Conservation (phyloP, 495 filamentous ascomycete species). For the Tetracladium setigerum region DNA sequence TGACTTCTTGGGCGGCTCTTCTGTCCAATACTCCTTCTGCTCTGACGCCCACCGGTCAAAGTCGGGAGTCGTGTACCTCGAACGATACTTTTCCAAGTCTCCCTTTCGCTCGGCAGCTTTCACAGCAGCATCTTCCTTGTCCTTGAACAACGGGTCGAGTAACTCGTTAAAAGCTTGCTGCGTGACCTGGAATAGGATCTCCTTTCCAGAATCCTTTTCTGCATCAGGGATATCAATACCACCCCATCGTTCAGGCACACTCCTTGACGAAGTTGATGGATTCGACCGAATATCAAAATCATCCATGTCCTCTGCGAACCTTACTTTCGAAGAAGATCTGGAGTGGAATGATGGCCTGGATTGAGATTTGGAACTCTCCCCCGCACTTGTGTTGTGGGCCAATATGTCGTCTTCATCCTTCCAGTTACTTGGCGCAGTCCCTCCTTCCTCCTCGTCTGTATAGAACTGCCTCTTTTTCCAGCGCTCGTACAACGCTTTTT, state of each 20-base stretch:
- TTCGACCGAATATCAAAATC: constrained; percentile 72
- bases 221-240: constrained; percentile 75
- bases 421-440: constrained; percentile 53
- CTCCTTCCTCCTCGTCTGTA: constrained; percentile 72
- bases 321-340: constrained; percentile 75
- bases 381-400: constrained; percentile 31
- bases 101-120: constrained; percentile 55
- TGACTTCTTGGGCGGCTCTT: neutral
- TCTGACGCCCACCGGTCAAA: constrained; percentile 18
- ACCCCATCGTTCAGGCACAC: constrained; percentile 76
- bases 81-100: constrained; percentile 49
- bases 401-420: constrained; percentile 54
- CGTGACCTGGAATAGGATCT: constrained; percentile 82
- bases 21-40: constrained; percentile 1
- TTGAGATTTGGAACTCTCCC: constrained; percentile 15
- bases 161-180: constrained; percentile 91
- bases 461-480: constrained; percentile 72
- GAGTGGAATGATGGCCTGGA: constrained; percentile 52
- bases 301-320: constrained; percentile 68
- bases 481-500: constrained; percentile 56
- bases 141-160: constrained; percentile 75
- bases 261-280: constrained; percentile 71
- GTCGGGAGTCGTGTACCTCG: constrained; percentile 38
- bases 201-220: constrained; percentile 76
- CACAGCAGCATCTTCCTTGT: constrained; percentile 70